Base-by-base conservation (phyloP, 345 rosid species). In the Linum tenue region DNA sequence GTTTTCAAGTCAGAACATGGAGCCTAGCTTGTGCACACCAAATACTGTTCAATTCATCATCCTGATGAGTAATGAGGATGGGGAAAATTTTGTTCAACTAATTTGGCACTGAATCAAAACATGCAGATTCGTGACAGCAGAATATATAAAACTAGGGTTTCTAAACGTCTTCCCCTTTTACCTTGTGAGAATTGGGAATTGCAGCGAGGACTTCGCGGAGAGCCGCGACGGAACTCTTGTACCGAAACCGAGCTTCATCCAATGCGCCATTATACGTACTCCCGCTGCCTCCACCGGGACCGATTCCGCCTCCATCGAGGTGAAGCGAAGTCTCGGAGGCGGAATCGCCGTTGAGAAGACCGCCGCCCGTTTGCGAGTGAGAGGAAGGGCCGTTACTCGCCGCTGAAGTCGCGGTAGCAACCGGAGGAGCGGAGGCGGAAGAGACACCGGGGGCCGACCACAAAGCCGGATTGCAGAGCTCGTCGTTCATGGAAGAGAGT, bases 401-500 rank as follows among this genome's bases (percentile, higher is more conserved):
- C 66, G 60, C 73, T 48, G 53, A 40, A 0, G 73, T 41, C 48
- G 75, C 37, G 5, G 65, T 71, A 36, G 69, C 39, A 16, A 62
- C 37, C 10, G 64, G 5, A 1, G 79, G 8, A 43, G 74, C 36
- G 39, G 73, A n/a, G 31, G 81, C 0, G 3, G 77, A 39, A 56
- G 85, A 48, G 51, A 9, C 50, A 11, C 53, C 53, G 53, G 83
- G 63, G 39, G 89, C 79, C 59, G 94, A 80, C 99, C 99, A 94
- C 39, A 90, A 72, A 58, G 86, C 62, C 1, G 95, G 90, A 65
- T 89, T 91, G 74, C 97, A 91, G 48, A 95, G 96, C 86, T 91
- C 97, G 68, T 91, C 94, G 75, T 91, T 91, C 91, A 89, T 91
- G 71, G 95, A 84, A 51, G 86, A 79, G 67, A 95, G 85, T 37